phyloP scores from a whole-genome alignment of 2,329 filamentous ascomycete species.

The Diaporthe humulicola region DNA sequence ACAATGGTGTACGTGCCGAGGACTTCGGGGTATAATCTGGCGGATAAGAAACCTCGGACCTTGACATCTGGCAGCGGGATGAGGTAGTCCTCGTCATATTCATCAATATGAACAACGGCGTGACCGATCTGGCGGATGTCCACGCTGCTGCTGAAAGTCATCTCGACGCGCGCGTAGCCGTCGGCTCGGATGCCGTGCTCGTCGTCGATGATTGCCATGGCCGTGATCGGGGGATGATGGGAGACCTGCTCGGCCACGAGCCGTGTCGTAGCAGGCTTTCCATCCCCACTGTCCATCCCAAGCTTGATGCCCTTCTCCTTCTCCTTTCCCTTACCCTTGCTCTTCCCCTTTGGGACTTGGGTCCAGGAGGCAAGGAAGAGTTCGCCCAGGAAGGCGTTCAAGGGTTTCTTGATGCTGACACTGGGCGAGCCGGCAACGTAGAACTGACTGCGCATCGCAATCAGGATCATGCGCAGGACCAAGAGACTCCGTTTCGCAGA shows the following conservation, averaged over 20 bases:
- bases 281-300: conserved; percentile 47
- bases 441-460: conserved; percentile 60
- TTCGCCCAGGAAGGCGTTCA: conserved; percentile 67
- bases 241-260: conserved; percentile 64
- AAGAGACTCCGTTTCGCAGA: conserved; percentile 59
- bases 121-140: conserved; percentile 65
- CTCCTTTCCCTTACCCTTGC: not conserved
- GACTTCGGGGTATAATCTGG: conserved; percentile 63
- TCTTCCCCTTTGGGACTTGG: conserved; percentile 43
- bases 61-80: conserved; percentile 63
- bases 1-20: conserved; percentile 59
- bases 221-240: conserved; percentile 67
- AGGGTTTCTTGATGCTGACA: conserved; percentile 65
- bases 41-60: conserved; percentile 61
- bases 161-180: conserved; percentile 66
- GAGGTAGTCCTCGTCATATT: conserved; percentile 62
- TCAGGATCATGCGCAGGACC: conserved; percentile 62
- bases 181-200: conserved; percentile 60
- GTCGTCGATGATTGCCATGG: conserved; percentile 61
- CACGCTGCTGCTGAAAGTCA: conserved; percentile 63
- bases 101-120: conserved; percentile 62
- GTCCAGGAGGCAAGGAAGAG: conserved; percentile 60
- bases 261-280: conserved; percentile 46
- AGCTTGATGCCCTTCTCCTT: conserved; percentile 25
- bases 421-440: conserved; percentile 61